Conservation (phyloP, 2,329 filamentous ascomycete genomes). For the Aspergillus felis region DNA sequence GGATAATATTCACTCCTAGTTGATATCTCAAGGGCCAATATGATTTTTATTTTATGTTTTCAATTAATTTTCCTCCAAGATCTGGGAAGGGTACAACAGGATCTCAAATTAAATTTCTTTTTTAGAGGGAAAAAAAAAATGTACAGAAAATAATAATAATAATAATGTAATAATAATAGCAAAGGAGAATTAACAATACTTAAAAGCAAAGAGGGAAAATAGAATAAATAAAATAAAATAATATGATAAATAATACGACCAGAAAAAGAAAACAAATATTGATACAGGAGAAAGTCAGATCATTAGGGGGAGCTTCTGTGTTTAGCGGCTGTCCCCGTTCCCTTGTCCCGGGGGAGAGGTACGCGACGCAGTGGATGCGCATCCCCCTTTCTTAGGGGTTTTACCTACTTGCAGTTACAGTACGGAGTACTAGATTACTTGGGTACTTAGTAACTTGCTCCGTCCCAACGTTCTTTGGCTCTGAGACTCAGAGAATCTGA, state of each 20-base stretch:
- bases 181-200: not conserved
- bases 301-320: conserved; percentile 7
- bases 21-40: not conserved
- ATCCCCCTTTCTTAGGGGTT: conserved; percentile 25
- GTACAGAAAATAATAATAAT: conserved; percentile 6
- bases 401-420: conserved; percentile 1
- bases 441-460: not conserved
- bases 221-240: not conserved
- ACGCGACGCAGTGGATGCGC: conserved; percentile 21
- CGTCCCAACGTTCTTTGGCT: conserved; percentile 5
- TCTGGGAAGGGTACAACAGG: not conserved
- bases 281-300: not conserved
- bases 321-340: conserved; percentile 31
- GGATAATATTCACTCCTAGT: not conserved
- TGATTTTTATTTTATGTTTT: not conserved
- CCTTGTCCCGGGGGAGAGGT: conserved; percentile 31
- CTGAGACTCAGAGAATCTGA: not conserved
- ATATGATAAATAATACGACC: conserved; percentile 6
- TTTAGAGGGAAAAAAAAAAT: conserved; percentile 1
- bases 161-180: conserved; percentile 1
- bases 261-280: conserved; percentile 5
- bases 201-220: conserved; percentile 4
- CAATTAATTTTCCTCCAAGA: not conserved
- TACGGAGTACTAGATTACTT: not conserved
- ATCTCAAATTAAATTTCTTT: conserved; percentile 1